phyloP scores from a whole-genome alignment of 164 flowering plant species.

The Euptelea pleiosperma region DNA sequence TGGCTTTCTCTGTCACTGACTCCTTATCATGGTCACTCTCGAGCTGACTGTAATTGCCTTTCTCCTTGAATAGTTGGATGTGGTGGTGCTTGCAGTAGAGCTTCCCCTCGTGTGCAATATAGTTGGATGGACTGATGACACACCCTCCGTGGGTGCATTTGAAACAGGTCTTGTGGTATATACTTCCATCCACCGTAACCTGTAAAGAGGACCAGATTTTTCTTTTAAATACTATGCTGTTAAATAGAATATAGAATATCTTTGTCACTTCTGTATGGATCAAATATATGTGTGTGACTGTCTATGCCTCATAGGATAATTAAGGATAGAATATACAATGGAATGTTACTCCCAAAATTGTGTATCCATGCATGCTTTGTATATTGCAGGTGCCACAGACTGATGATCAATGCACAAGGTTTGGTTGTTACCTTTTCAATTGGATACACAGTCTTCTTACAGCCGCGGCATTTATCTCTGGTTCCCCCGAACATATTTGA shows the following conservation, averaged over 20 bases:
- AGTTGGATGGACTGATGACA: slow-evolving; percentile 85
- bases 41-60: slow-evolving; percentile 86
- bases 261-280: too few relatives aligned
- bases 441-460: slow-evolving; percentile 80
- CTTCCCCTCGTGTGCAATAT: slow-evolving; percentile 85
- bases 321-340: too few relatives aligned
- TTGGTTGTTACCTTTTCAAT: slow-evolving; percentile 55
- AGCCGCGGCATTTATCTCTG: slow-evolving; percentile 69
- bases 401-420: too few relatives aligned
- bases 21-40: slow-evolving; percentile 49
- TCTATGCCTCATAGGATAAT: too few relatives aligned
- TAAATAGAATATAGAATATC: too few relatives aligned
- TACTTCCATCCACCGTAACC: slow-evolving; percentile 79
- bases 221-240: too few relatives aligned
- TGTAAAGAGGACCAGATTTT: slow-evolving; percentile 16
- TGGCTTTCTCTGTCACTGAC: slow-evolving; percentile 9
- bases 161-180: slow-evolving; percentile 90
- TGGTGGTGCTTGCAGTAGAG: slow-evolving; percentile 94
- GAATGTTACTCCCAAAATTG: too few relatives aligned
- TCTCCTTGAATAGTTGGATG: slow-evolving; percentile 81
- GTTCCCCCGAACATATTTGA: slow-evolving; percentile 70
- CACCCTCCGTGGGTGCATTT: slow-evolving; percentile 94
- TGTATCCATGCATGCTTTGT: too few relatives aligned
- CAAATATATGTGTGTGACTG: too few relatives aligned
- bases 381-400: too few relatives aligned